Evolutionary conservation across 768 basidiomycete genomes (phyloP).

Genomic region (Jaapia argillacea): DNA sequence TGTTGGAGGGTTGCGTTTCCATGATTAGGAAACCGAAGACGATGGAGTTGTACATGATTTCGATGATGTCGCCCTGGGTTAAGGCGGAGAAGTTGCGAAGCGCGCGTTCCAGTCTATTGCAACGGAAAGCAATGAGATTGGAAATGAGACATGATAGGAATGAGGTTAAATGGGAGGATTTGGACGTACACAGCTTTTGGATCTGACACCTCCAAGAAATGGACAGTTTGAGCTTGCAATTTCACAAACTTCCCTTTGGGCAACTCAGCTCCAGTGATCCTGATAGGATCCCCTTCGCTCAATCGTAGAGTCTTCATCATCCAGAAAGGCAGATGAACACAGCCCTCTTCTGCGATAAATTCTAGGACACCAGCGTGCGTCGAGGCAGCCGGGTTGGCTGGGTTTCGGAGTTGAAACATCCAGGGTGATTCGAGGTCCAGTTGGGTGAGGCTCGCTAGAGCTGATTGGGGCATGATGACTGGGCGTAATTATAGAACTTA

Average conservation of each 20-base stretch:
- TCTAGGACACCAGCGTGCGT: slow-evolving; percentile 98
- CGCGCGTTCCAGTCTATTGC: slow-evolving; percentile 79
- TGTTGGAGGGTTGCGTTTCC: slow-evolving; percentile 81
- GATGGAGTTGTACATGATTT: slow-evolving; percentile 95
- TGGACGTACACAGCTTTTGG: slow-evolving; percentile 88
- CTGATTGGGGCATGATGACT: slow-evolving; percentile 98
- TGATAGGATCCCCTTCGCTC: slow-evolving; percentile 91
- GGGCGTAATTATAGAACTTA: slow-evolving; percentile 6
- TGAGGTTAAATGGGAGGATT: slow-evolving; percentile 9
- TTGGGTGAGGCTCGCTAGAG: slow-evolving; percentile 76
- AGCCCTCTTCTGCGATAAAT: slow-evolving; percentile 95
- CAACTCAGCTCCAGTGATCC: slow-evolving; percentile 80
- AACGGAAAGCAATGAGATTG: not conserved
- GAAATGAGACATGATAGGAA: too few relatives aligned
- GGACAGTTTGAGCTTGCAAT: slow-evolving; percentile 88
- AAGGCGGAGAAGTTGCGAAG: slow-evolving; percentile 87
- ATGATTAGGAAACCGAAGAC: slow-evolving; percentile 93
- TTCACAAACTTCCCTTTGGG: slow-evolving; percentile 95
- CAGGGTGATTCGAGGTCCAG: slow-evolving; percentile 88
- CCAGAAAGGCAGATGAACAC: slow-evolving; percentile 95
- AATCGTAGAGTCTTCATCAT: slow-evolving; percentile 97
- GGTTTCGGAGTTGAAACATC: slow-evolving; percentile 96
- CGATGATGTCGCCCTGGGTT: slow-evolving; percentile 94
- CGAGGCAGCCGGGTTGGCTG: slow-evolving; percentile 68
- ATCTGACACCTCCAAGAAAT: slow-evolving; percentile 96